Base-by-base conservation (phyloP, 1,284 basidiomycete species). In the Sanghuangporus weigelae region DNA sequence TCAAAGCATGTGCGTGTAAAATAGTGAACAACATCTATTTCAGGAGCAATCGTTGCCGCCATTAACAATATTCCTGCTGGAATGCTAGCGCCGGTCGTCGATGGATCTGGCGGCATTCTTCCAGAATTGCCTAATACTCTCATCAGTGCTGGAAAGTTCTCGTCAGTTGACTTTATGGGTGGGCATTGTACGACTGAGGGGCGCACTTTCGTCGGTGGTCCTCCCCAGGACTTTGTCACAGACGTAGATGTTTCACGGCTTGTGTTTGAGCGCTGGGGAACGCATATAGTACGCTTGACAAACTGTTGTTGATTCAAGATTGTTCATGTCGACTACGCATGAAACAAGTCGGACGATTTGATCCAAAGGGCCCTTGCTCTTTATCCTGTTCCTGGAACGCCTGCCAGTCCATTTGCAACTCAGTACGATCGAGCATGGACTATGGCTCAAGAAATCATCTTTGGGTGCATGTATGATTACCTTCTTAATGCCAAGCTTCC, bases 131-230 rank as follows among this genome's bases (percentile, higher is more conserved):
- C 80, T 3, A 78, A 79, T 0, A 71, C 71, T 5, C 72, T 81
- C 10, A 76, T 81, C 48, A 60, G 72, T 1, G 54, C 70, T 2
- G 76, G 78, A 3, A 76, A 74, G 39, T 79, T 80, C 66, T 70
- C 61, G 57, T 64, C 69, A 2, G 76, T 80, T 1, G 77, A 80
- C 7, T 77, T 78, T 63, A 69, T 77, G 7, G 79, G 75, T 23
- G 79, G 80, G 1, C 79, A 80, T 64, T 79, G 77, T 63, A 77
- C 77, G 0, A 77, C 77, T 16, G 79, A 80, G 58, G 79, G 79
- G 7, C 61, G 69, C 39, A 78, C 76, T 2, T 80, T 80, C 63
- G 77, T 74, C 1, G 73, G 71, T 39, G 78, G 78, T 12, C 71
- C 68, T 23, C 79, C 79, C 0, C 68, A 69, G 5, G 72, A 77